These are phyloP conservation scores for Plasmopara viticola DNA, from an alignment of 352 stramenopile species.

Conservation along the genomic window DNA sequence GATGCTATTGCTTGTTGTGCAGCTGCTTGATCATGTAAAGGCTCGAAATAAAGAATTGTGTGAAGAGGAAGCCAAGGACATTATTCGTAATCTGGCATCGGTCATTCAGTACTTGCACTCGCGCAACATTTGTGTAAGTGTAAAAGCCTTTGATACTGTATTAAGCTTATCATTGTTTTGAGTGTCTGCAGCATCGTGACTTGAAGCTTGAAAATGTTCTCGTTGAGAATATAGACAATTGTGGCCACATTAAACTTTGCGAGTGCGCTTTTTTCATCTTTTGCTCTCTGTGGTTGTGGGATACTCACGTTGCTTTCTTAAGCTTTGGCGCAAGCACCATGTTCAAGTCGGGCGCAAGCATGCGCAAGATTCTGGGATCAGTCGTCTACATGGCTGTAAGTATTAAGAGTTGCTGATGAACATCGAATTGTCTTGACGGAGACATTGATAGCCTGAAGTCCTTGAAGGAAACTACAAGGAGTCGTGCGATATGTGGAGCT, in stretches of 20 bases:
- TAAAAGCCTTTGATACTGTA: not conserved
- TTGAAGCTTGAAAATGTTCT: constrained; percentile 82
- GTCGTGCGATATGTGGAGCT: constrained; percentile 75
- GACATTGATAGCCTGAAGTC: constrained; percentile 40
- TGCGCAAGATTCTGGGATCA: constrained; percentile 72
- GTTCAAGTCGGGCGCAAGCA: constrained; percentile 68
- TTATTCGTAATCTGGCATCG: constrained; percentile 59
- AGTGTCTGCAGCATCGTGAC: constrained; percentile 49
- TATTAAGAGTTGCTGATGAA: constrained; percentile 1
- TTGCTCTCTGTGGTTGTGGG: constrained; percentile 29
- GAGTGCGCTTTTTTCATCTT: constrained; percentile 38
- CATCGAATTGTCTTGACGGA: not conserved
- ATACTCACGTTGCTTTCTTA: constrained; percentile 14
- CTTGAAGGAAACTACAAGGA: constrained; percentile 70
- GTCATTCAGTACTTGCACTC: constrained; percentile 78
- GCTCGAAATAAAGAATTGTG: constrained; percentile 34
- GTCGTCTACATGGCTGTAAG: constrained; percentile 82
- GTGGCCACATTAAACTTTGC: constrained; percentile 69
- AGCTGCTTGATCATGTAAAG: constrained; percentile 66
- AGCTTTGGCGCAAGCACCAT: constrained; percentile 77
- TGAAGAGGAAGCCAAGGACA: constrained; percentile 48
- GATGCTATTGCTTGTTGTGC: not conserved
- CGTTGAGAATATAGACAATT: constrained; percentile 43
- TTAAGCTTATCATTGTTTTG: not conserved
- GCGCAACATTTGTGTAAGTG: constrained; percentile 69